phyloP scores from a whole-genome alignment of 1,284 basidiomycete species.

The Sanghuangporus baumii region DNA sequence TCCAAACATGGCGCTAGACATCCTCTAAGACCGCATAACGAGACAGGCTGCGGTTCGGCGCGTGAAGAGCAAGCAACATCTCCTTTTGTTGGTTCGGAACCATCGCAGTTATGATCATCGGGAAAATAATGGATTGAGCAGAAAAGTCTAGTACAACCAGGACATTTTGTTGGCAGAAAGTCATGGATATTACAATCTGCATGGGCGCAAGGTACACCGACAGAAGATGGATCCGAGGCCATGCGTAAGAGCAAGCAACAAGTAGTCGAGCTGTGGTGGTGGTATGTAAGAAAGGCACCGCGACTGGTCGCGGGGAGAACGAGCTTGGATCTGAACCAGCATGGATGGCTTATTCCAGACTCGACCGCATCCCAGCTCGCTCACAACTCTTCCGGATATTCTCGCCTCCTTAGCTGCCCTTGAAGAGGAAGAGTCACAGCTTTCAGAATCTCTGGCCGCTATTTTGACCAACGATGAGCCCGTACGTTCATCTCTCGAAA shows the following conservation, averaged over 20 bases:
- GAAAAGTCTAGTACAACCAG: neutral
- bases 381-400: constrained; percentile 63
- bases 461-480: constrained; percentile 67
- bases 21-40: constrained; percentile 38
- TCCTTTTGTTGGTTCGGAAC: neutral
- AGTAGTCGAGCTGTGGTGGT: neutral
- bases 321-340: neutral
- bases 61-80: neutral
- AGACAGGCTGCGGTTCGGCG: neutral
- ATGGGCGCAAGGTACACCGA: neutral
- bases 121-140: constrained; percentile 2
- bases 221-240: neutral
- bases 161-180: constrained; percentile 5
- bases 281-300: neutral
- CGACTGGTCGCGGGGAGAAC: neutral
- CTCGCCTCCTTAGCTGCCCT: constrained; percentile 67
- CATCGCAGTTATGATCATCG: constrained; percentile 2
- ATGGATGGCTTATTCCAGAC: neutral
- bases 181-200: neutral
- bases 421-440: constrained; percentile 71
- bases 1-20: constrained; percentile 55
- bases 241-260: neutral
- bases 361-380: constrained; percentile 23
- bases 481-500: constrained; percentile 57
- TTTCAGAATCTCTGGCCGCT: constrained; percentile 72